phyloP scores from a whole-genome alignment of 805 yeast species.

The Candida oleophila region DNA sequence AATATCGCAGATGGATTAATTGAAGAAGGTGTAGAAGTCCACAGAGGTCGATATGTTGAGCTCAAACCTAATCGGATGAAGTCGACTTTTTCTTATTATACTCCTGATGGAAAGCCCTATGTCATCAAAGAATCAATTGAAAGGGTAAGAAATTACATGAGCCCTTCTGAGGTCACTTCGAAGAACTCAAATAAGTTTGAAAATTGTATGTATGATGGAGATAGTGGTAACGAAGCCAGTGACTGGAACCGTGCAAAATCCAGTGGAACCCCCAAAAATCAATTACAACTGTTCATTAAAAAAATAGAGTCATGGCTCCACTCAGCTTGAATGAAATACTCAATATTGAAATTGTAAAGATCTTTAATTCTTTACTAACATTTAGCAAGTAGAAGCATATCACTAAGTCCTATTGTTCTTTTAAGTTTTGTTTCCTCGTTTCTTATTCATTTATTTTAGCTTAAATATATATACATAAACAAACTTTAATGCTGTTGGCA shows the following conservation, averaged over 20 bases:
- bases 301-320: neutral
- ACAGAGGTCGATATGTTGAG: conserved; percentile 50
- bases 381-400: neutral
- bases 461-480: neutral
- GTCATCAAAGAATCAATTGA: conserved; percentile 21
- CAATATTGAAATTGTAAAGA: neutral
- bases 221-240: neutral
- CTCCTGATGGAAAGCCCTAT: conserved; percentile 41
- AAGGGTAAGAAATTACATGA: conserved; percentile 10
- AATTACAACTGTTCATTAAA: neutral
- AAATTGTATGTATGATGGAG: conserved; percentile 34
- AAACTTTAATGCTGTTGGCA: neutral
- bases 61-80: conserved; percentile 43
- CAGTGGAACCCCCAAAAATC: neutral
- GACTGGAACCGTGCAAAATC: neutral
- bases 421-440: neutral
- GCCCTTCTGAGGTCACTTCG: neutral
- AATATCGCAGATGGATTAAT: conserved; percentile 45
- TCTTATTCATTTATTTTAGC: neutral
- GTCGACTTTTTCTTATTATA: conserved; percentile 42
- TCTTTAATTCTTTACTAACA: neutral
- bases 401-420: neutral
- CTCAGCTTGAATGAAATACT: neutral
- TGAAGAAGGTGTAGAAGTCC: conserved; percentile 46
- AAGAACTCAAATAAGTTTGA: conserved; percentile 21